These are phyloP conservation scores for Taphrina pruni DNA, from an alignment of 1,139 yeast species.

Conservation along the genomic window DNA sequence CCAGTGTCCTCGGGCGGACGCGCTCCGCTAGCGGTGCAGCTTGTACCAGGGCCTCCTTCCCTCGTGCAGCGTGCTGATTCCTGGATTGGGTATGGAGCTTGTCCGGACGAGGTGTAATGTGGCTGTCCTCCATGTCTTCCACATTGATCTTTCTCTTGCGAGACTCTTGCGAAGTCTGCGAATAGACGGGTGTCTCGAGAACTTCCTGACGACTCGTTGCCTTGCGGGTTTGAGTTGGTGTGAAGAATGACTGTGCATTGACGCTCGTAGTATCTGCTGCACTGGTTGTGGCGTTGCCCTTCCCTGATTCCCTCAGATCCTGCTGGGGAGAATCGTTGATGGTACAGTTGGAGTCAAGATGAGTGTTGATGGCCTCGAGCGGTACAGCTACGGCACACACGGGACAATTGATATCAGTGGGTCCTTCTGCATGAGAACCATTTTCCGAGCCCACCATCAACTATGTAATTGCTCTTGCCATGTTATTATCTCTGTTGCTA, in stretches of 20 bases:
- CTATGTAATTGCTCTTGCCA: neutral
- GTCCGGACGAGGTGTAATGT: constrained; percentile 1
- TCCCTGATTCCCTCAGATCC: neutral
- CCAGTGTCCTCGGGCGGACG: constrained; percentile 72
- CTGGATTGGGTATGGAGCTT: constrained; percentile 34
- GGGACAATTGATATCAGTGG: constrained; percentile 49
- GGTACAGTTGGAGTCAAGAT: constrained; percentile 53
- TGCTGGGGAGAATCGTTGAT: constrained; percentile 1
- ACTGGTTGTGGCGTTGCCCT: constrained; percentile 1
- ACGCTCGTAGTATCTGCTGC: constrained; percentile 29
- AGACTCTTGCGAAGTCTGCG: constrained; percentile 3
- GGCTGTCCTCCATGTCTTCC: neutral
- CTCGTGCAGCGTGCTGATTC: constrained; percentile 16
- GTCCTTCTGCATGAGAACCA: neutral
- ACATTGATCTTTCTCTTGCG: constrained; percentile 20
- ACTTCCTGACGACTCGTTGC: constrained; percentile 4
- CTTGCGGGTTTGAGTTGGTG: constrained; percentile 17
- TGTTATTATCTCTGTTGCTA: neutral
- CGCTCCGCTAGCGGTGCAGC: constrained; percentile 77
- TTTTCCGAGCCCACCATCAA: neutral
- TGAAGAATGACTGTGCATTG: constrained; percentile 14
- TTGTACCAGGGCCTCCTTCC: constrained; percentile 26
- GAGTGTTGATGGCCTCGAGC: constrained; percentile 51
- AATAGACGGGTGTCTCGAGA: constrained; percentile 21
- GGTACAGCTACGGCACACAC: constrained; percentile 52